Evolutionary conservation across 2,329 filamentous ascomycete genomes (phyloP).

Genomic region (Ascochyta pisi): DNA sequence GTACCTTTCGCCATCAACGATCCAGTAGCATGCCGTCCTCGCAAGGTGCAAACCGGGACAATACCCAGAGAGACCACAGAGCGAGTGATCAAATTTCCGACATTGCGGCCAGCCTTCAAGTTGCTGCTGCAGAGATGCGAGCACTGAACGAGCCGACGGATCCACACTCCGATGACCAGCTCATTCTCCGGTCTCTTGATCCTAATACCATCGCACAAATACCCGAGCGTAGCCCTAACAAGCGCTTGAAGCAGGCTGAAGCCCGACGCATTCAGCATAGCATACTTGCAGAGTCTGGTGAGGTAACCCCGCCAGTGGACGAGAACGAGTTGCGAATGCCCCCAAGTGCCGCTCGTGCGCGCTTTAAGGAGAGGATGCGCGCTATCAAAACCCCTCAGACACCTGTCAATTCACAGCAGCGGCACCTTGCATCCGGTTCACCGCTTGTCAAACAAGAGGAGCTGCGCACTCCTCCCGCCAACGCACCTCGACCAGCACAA

Average conservation of each 20-base stretch:
- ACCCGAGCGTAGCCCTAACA: constrained; percentile 24
- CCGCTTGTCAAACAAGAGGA: constrained; percentile 27
- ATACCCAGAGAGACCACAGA: background rate
- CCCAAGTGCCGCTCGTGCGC: constrained; percentile 33
- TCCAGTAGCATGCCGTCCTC: constrained; percentile 39
- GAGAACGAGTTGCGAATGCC: constrained; percentile 24
- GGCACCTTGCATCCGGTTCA: constrained; percentile 17
- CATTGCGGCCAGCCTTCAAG: background rate
- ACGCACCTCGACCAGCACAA: constrained; percentile 7
- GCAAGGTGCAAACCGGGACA: constrained; percentile 27
- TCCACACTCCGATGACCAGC: constrained; percentile 1
- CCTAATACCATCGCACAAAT: constrained; percentile 30
- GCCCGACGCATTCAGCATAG: constrained; percentile 20
- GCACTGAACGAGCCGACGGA: constrained; percentile 31
- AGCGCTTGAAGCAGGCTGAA: constrained; percentile 26
- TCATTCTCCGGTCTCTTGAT: constrained; percentile 34
- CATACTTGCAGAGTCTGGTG: constrained; percentile 38
- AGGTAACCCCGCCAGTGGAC: constrained; percentile 25
- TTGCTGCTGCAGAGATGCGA: constrained; percentile 21
- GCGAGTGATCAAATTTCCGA: background rate
- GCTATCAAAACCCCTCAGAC: constrained; percentile 21
- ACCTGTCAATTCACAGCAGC: constrained; percentile 17
- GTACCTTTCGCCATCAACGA: constrained; percentile 32
- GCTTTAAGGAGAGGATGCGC: constrained; percentile 34
- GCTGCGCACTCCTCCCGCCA: constrained; percentile 19